Evolutionary conservation across 2,329 filamentous ascomycete species (phyloP).

Genomic region (Colletotrichum navitas): DNA sequence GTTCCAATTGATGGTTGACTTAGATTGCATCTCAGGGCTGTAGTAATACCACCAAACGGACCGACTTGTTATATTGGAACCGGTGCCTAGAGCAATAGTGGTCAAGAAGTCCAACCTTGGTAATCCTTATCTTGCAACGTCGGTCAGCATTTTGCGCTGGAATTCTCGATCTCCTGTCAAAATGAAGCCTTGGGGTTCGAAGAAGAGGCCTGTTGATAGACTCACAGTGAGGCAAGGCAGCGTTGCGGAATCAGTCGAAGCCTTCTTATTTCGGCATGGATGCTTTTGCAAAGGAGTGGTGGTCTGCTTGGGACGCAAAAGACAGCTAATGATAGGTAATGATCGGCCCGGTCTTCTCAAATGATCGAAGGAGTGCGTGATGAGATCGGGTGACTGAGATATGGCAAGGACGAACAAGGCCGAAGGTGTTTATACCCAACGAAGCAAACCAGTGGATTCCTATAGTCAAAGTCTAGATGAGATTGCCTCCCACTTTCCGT

Average conservation of each 20-base stretch:
- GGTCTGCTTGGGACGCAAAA: neutral
- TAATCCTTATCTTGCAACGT: neutral
- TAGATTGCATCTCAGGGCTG: neutral
- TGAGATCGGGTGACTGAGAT: neutral
- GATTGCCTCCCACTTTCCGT: neutral
- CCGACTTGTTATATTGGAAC: neutral
- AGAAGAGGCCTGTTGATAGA: neutral
- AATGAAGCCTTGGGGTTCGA: neutral
- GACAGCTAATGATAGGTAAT: neutral
- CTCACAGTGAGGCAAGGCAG: neutral
- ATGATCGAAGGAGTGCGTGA: neutral
- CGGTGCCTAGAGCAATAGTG: neutral
- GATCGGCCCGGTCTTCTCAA: neutral
- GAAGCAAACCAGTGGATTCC: neutral
- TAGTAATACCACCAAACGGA: neutral
- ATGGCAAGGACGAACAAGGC: neutral
- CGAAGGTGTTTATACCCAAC: slow-evolving; percentile 11
- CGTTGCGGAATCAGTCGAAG: neutral
- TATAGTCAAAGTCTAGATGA: neutral
- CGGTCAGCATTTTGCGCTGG: neutral
- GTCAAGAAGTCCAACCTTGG: slow-evolving; percentile 6
- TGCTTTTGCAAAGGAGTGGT: slow-evolving; percentile 2
- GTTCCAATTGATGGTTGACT: neutral
- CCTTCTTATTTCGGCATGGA: neutral
- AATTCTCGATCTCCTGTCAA: neutral